These are phyloP conservation scores for Dictyostelium firmibasis DNA, from an alignment of 78 protist genomes.

Conservation along the genomic window DNA sequence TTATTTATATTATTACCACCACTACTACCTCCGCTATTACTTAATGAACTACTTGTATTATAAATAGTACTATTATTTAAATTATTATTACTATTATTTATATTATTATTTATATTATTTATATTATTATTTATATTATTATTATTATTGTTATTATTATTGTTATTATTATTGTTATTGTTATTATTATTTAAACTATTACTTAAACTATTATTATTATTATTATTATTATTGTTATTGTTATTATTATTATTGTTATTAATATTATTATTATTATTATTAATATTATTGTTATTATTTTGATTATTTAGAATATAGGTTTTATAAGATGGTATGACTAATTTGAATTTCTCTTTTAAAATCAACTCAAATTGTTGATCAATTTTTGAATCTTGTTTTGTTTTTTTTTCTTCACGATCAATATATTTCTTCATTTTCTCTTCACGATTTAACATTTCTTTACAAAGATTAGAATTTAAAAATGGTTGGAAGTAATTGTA, in stretches of 20 bases:
- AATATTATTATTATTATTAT: too few species aligned
- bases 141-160: not conserved
- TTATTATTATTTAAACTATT: not conserved
- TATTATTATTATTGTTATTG: not conserved
- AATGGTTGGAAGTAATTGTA: constrained; percentile 29
- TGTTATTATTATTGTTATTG: too few species aligned
- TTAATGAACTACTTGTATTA: not conserved
- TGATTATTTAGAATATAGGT: not conserved
- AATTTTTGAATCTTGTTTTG: constrained; percentile 28
- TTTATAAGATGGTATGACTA: not conserved
- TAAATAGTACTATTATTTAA: not conserved
- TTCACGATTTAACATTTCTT: constrained; percentile 61
- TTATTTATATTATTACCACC: not conserved
- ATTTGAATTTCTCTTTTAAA: constrained; percentile 29
- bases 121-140: not conserved
- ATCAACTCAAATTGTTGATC: constrained; percentile 62
- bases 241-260: not conserved
- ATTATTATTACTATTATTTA: not conserved
- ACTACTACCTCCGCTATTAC: constrained; percentile 2
- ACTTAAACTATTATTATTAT: too few species aligned
- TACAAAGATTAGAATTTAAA: constrained; percentile 20
- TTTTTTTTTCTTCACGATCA: constrained; percentile 51
- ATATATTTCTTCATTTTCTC: constrained; percentile 65
- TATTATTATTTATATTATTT: not conserved
- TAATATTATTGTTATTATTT: not conserved